phyloP scores from a whole-genome alignment of 768 basidiomycete species.

The Panaeolus papilionaceus region DNA sequence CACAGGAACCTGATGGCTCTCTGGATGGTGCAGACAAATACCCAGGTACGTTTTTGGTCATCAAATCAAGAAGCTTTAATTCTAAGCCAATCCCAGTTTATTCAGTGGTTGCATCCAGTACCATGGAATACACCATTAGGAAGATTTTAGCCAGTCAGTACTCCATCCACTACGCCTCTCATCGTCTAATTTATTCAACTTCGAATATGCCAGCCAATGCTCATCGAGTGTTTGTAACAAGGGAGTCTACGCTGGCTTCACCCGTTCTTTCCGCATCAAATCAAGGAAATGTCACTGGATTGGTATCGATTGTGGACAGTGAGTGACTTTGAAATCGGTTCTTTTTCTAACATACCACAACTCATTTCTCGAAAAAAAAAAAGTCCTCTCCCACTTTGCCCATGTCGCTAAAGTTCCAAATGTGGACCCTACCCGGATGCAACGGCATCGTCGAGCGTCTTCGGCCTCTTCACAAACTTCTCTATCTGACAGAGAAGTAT shows the following conservation, averaged over 20 bases:
- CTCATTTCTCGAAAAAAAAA: background rate
- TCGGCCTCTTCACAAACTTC: slow-evolving; percentile 68
- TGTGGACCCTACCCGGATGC: slow-evolving; percentile 80
- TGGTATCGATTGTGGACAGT: slow-evolving; percentile 89
- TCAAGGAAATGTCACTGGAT: slow-evolving; percentile 64
- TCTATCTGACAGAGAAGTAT: slow-evolving; percentile 47
- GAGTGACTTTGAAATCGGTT: slow-evolving; percentile 31
- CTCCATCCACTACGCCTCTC: background rate
- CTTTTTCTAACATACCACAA: background rate
- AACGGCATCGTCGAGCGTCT: slow-evolving; percentile 80
- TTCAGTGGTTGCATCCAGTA: slow-evolving; percentile 69
- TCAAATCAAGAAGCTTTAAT: slow-evolving; percentile 10
- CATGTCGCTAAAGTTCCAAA: slow-evolving; percentile 73
- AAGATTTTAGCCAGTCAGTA: slow-evolving; percentile 83
- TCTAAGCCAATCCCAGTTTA: slow-evolving; percentile 56
- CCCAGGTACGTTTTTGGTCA: slow-evolving; percentile 56
- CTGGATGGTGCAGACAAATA: slow-evolving; percentile 82
- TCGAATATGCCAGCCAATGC: slow-evolving; percentile 61
- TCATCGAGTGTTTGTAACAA: slow-evolving; percentile 80
- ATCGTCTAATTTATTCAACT: background rate
- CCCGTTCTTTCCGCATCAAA: slow-evolving; percentile 49
- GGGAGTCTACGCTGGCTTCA: slow-evolving; percentile 61
- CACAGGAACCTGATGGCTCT: slow-evolving; percentile 72
- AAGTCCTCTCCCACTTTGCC: slow-evolving; percentile 83
- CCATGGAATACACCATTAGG: slow-evolving; percentile 74